Base-by-base conservation (phyloP, 345 rosid genomes). In the Brassica nigra region DNA sequence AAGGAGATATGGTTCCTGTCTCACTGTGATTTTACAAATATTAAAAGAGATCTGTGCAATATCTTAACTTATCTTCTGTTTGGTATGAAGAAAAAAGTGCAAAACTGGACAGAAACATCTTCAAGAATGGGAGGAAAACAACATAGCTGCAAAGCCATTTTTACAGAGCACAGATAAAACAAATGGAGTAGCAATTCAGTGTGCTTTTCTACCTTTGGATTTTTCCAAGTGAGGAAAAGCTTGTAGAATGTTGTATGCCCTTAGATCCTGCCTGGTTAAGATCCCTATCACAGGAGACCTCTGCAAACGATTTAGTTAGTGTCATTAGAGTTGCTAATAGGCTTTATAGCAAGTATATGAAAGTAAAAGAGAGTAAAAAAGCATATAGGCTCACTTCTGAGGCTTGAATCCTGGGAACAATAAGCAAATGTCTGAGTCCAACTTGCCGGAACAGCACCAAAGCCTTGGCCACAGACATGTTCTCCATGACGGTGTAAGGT, bases 401-500 rank as follows among this genome's bases (percentile, higher is more conserved):
- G 15, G 84, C 88, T 86, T 89, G 92, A 62, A 88, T 89, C 78
- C 85, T 92, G 18, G 97, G 97, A 39, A 92, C 88, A 4, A 94
- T 71, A 64, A 90, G 88, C 90, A 92, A 37, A 72, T 94, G 98
- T 3, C 98, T 80, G 8, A 89, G 93, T 29, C 92, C 98, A 16
- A 90, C 88, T 85, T 81, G 90, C 78, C 98, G 75, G 86, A 92
- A 94, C 16, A 92, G 87, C 73, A 94, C 92, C 85, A 89, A 59
- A 55, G 98, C 97, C 84, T 92, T 94, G n/a, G 93, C 97, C 57
- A 91, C 97, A 2, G 97, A 92, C 90, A 89, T 88, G 86, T 88
- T 91, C 76, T 92, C 97, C 85, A 90, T 76, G 63, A 92, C 98
- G 0, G 95, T 90, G 84, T 85, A 91, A 63, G 98, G 97, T 1